A percentile compares a stretch with the other conserved stretches of the same genome.
Evolutionary conservation across 2,329 filamentous ascomycete genomes (phyloP).

Genomic region (Curvularia sp.): DNA sequence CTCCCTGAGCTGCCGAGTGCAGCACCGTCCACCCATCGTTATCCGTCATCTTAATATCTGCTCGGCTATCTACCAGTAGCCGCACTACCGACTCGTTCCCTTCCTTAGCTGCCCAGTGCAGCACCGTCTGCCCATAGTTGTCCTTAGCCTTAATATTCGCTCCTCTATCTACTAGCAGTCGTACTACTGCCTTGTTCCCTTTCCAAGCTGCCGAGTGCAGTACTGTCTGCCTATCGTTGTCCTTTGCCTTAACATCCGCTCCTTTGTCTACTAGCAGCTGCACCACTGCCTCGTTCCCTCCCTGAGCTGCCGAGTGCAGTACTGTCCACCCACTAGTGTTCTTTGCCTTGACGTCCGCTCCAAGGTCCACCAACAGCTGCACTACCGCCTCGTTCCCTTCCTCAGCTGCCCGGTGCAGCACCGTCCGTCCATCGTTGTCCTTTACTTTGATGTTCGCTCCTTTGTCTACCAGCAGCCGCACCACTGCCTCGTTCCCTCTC

Average conservation of each 20-base stretch:
- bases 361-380: neutral
- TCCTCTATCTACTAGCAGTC: neutral
- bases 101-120: neutral
- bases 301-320: neutral
- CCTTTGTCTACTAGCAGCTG: neutral
- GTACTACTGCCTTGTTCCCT: neutral
- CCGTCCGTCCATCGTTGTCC: neutral
- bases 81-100: neutral
- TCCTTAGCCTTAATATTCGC: constrained; percentile 9
- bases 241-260: neutral
- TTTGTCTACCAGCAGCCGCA: neutral
- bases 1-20: neutral
- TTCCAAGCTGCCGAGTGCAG: constrained; percentile 1
- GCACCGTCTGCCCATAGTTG: neutral
- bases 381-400: neutral
- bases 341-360: neutral
- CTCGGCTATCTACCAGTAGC: neutral
- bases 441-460: constrained; percentile 11
- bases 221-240: neutral
- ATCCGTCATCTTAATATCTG: neutral
- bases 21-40: neutral
- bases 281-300: neutral
- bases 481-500: neutral
- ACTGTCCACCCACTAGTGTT: neutral
- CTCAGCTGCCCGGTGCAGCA: neutral